These are phyloP conservation scores for Glaciozyma antarctica DNA, from an alignment of 768 basidiomycete species.

Conservation along the genomic window DNA sequence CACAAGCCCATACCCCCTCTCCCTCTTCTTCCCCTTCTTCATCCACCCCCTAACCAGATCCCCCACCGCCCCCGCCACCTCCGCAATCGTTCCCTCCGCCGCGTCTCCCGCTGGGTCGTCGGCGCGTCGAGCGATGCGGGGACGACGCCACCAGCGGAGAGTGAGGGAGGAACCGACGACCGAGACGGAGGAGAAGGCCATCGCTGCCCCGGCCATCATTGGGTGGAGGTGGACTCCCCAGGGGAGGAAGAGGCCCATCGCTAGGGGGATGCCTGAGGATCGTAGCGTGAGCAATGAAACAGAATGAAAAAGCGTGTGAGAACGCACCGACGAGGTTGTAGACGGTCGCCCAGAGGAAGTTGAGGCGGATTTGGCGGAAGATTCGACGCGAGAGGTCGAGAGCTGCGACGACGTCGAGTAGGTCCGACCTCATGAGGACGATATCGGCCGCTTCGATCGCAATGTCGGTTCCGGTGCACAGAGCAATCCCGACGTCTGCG, in stretches of 20 bases:
- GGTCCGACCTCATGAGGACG: slow-evolving; percentile 92
- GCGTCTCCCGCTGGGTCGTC: slow-evolving; percentile 21
- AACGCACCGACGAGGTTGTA: slow-evolving; percentile 34
- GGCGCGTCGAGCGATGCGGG: slow-evolving; percentile 18
- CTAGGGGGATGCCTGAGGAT: slow-evolving; percentile 63
- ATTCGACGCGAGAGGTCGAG: slow-evolving; percentile 81
- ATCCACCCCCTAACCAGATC: neutral
- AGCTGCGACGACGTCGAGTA: slow-evolving; percentile 94
- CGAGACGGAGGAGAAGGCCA: slow-evolving; percentile 95
- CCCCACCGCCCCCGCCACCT: slow-evolving; percentile 12
- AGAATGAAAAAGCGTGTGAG: neutral
- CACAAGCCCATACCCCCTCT: slow-evolving; percentile 26
- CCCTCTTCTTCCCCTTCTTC: neutral
- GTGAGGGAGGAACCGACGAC: slow-evolving; percentile 85
- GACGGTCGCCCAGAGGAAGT: slow-evolving; percentile 90
- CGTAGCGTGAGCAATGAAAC: neutral
- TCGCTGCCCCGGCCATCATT: slow-evolving; percentile 96
- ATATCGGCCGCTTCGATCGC: slow-evolving; percentile 98
- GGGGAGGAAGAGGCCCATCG: slow-evolving; percentile 93
- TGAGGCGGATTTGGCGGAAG: slow-evolving; percentile 80
- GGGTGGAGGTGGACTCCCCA: slow-evolving; percentile 88
- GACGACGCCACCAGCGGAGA: slow-evolving; percentile 64
- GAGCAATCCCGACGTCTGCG: slow-evolving; percentile 89
- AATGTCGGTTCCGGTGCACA: slow-evolving; percentile 91
- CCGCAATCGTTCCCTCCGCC: slow-evolving; percentile 15